Conservation (phyloP, 495 filamentous ascomycete species). For the Aspergillus bertholletiae region DNA sequence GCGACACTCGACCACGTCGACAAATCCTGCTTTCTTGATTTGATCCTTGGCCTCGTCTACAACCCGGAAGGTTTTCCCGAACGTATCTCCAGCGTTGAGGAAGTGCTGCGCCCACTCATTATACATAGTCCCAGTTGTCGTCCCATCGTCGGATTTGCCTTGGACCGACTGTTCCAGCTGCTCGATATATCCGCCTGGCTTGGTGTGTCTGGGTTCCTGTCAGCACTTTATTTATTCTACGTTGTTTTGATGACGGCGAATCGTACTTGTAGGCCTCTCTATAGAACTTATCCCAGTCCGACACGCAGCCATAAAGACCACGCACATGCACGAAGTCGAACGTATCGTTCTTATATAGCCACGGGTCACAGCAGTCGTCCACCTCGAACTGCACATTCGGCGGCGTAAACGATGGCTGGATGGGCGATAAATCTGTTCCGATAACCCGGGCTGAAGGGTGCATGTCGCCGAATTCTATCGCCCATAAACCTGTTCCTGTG, state of each 20-base stretch:
- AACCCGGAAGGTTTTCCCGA: neutral
- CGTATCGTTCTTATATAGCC: slow-evolving; percentile 45
- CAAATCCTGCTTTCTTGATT: neutral
- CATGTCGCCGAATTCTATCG: slow-evolving; percentile 21
- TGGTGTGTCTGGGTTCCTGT: neutral
- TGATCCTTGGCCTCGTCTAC: neutral
- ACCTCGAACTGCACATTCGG: slow-evolving; percentile 53
- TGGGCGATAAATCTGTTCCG: slow-evolving; percentile 44
- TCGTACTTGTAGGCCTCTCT: neutral
- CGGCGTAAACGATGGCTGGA: slow-evolving; percentile 36
- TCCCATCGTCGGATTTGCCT: neutral
- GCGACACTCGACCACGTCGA: neutral
- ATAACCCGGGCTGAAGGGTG: slow-evolving; percentile 23
- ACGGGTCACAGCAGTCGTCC: slow-evolving; percentile 50
- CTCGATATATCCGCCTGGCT: neutral
- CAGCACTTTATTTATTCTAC: neutral
- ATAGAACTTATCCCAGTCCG: neutral
- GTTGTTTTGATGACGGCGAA: neutral
- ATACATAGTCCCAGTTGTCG: neutral
- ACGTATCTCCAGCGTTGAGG: neutral
- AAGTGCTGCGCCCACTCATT: neutral
- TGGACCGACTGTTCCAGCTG: neutral
- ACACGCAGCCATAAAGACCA: neutral
- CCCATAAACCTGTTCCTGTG: slow-evolving; percentile 11
- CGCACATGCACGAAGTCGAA: slow-evolving; percentile 55